Base-by-base conservation (phyloP, 2,329 filamentous ascomycete genomes). In the Drechslerella coelobrocha region DNA sequence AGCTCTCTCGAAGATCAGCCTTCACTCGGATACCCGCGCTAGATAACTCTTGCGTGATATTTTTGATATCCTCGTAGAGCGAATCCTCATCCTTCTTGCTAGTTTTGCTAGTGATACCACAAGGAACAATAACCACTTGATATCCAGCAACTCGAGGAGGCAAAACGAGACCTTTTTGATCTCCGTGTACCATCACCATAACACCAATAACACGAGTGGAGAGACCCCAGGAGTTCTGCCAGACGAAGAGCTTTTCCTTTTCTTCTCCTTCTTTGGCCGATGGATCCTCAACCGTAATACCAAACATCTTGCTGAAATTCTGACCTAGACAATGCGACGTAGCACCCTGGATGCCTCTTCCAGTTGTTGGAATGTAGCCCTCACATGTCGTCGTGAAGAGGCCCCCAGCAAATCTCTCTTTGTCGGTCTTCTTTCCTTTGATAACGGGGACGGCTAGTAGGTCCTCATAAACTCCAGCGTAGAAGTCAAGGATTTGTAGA, bases 281-380 rank as follows among this genome's bases (percentile, higher is more conserved):
- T 23, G 94, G 94, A 78, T 99, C 92, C 80, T 99, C 93, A 27
- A 99, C 91, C 0, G 89, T 96, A 79, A 99, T 97, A 79, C 94
- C 89, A 79, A 97, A 99, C 92, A 99, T 99, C 82, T 95, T 97
- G 79, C 89, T 92, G 82, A 99, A 99, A 82, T 99, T 97, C 81
- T 99, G 94, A 57, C 94, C 94, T 7, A 99, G 84, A 73, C 88
- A 91, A 82, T 99, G 94, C 56, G 91, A 96, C 41, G 94, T 99
- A 57, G 88, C 94, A 74, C 92, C 94, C 81, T 99, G 94, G 72
- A 99, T 97, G 79, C 94, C 94, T 78, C 94, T 89, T 23, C 94
- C 94, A 74, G 95, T 97, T 72, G 91, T 88, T 34, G 94, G 92
- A 75, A 99, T 97, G 79, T 96, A 99, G 31, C 92, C 94, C 81